Conservation (phyloP, 1,139 yeast genomes). For the Pichia sp. region DNA sequence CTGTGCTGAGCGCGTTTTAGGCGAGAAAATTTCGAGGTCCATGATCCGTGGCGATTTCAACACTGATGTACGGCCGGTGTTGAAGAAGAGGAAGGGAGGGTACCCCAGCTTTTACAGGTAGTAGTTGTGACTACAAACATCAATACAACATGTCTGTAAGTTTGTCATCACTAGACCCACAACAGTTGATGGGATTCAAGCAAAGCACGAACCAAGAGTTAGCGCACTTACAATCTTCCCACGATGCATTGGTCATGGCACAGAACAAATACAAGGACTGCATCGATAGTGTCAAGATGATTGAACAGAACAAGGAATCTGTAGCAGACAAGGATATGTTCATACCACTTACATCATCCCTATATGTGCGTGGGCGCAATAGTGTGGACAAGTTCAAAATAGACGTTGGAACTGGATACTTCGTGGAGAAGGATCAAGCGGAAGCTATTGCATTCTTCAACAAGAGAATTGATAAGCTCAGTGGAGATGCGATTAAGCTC, state of each 20-base stretch:
- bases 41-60: conserved; percentile 1
- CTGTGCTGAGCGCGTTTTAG: conserved; percentile 4
- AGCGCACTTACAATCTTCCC: conserved; percentile 76
- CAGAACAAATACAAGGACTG: conserved; percentile 80
- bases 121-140: background rate
- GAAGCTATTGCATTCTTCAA: conserved; percentile 73
- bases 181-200: conserved; percentile 79
- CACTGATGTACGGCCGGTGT: background rate
- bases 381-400: conserved; percentile 67
- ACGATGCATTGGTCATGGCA: conserved; percentile 80
- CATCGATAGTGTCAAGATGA: conserved; percentile 55
- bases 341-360: conserved; percentile 83
- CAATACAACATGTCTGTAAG: conserved; percentile 34
- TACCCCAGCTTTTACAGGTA: background rate
- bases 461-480: conserved; percentile 64
- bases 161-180: conserved; percentile 64
- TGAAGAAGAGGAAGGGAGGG: conserved; percentile 1
- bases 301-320: conserved; percentile 33
- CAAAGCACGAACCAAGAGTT: conserved; percentile 81
- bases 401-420: conserved; percentile 96
- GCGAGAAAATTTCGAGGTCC: conserved; percentile 7
- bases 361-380: conserved; percentile 81
- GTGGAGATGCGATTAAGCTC: conserved; percentile 65
- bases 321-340: conserved; percentile 44
- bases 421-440: conserved; percentile 65